Evolutionary conservation across 2,329 filamentous ascomycete species (phyloP), one percentile per base, ranked within the genome.

Genomic region (Hypoxylon sp.): DNA sequence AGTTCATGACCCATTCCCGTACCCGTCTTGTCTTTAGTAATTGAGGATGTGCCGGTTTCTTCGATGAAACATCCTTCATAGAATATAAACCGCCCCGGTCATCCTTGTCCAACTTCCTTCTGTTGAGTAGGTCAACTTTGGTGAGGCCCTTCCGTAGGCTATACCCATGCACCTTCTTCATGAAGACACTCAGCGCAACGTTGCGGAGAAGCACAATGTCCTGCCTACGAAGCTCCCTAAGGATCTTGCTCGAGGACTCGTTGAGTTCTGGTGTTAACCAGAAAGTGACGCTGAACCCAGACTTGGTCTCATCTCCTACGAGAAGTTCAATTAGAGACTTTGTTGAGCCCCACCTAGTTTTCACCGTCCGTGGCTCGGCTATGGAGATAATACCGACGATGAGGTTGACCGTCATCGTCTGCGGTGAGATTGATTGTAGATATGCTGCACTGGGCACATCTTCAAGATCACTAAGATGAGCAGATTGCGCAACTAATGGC

Each of bases 151-250:
- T 87, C 29, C 91, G 88, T 68, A 98, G 81, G 75, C 91, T 96
- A 78, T 97, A 92, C 0, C 95, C 94, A 74, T 96, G 94, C 0
- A 98, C 94, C 73, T 87, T 90, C 51, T 89, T 88, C 56, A 87
- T 86, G 78, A 95, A 98, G 3, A 89, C 88, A 57, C 89, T 88
- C 56, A 98, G 83, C 0, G 91, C 94, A 5, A 97, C 90, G 73
- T 95, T 94, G 63, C 90, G 89, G 65, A 97, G 77, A 13, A 97
- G 84, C 4, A 98, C 83, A 1, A 97, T 87, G 76, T 98, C 94
- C 73, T 91, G 91, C 0, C 89, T 82, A 50, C 90, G 85, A 33
- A 97, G 80, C 0, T 76, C 79, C 24, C 65, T 73, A n/a, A 79
- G 50, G n/a, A 70, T 63, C 1, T 48, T 48, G 37, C 71, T 70